Evolutionary conservation across 1,284 basidiomycete genomes (phyloP).

Genomic region (Fomes fomentarius): DNA sequence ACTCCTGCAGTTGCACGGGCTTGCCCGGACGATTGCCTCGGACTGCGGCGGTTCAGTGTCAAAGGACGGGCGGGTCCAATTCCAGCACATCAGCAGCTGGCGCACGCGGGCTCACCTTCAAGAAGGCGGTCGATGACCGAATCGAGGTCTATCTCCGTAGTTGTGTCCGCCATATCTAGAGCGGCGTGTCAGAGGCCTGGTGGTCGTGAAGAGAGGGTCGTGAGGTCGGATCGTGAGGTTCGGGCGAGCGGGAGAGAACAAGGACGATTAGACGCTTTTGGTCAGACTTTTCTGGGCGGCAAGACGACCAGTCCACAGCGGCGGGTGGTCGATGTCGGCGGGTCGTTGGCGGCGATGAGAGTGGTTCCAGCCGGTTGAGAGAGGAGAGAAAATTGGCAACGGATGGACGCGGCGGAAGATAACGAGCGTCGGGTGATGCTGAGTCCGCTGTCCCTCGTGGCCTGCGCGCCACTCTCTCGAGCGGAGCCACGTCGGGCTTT

Average conservation of each 20-base stretch:
- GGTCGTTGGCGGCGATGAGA: constrained; percentile 14
- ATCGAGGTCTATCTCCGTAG: constrained; percentile 94
- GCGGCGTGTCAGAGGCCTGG: constrained; percentile 20
- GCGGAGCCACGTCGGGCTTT: constrained; percentile 29
- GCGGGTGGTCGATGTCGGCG: constrained; percentile 13
- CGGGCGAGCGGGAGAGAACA: constrained; percentile 27
- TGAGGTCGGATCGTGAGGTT: constrained; percentile 33
- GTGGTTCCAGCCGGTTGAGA: constrained; percentile 36
- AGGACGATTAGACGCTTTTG: constrained; percentile 28
- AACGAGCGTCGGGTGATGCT: constrained; percentile 36
- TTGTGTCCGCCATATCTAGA: constrained; percentile 59
- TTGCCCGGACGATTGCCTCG: constrained; percentile 94
- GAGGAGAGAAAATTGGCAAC: constrained; percentile 35
- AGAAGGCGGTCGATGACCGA: constrained; percentile 96
- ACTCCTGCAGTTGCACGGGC: constrained; percentile 92
- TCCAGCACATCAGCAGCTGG: constrained; percentile 22
- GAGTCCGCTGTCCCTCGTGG: constrained; percentile 19
- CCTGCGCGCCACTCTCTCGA: constrained; percentile 25
- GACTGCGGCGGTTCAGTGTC: constrained; percentile 51
- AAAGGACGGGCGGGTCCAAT: constrained; percentile 9
- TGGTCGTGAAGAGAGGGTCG: constrained; percentile 30
- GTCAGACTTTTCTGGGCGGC: constrained; percentile 21
- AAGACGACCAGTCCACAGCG: constrained; percentile 8
- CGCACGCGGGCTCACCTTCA: constrained; percentile 73
- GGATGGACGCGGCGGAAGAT: constrained; percentile 35